Evolutionary conservation across 2,329 filamentous ascomycete species (phyloP), one percentile per base, ranked within the genome.

Genomic region (Cadophora gregata): DNA sequence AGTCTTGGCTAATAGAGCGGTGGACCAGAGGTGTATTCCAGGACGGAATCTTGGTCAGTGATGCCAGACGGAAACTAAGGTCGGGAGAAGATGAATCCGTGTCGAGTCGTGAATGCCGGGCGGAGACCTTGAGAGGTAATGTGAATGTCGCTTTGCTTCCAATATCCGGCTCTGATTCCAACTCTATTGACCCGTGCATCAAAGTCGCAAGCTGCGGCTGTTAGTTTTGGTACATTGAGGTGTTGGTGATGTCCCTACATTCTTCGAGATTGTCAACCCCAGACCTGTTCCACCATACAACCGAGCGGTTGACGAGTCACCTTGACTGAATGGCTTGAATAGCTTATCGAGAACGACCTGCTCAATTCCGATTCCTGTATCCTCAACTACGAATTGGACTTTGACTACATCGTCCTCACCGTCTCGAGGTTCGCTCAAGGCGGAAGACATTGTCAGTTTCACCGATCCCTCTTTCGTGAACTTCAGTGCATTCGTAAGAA

Each of bases 321-420:
- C 91, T 78, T 95, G 92, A 9, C 90, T 89, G 76, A 94, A 95
- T n/a, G 90, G 86, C 70, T 91, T 86, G 77, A 95, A 95, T 0
- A 95, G 82, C 59, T 88, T 84, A 60, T 90, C 88, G 79, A 90
- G 91, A 74, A 93, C 90, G 63, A 88, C 84, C 2, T 87, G 83
- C 0, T 84, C 90, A 16, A 96, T 82, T 0, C 91, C 91, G 63
- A 91, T 88, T 0, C 92, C 92, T 0, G 91, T 93, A 73, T 95
- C 92, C 69, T 87, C 85, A 25, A 95, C 90, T 47, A 90, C 85
- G 69, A 95, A 92, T 24, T 82, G 82, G 33, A 86, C 75, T 19
- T 79, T 79, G 0, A 86, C 78, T 3, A 78, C 79, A 45, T 87
- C 82, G 25, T 68, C 59, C 50, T 84, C 85, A 4, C 1, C 56